Base-by-base conservation (phyloP, 2,329 filamentous ascomycete species). In the Penicillium paneum region DNA sequence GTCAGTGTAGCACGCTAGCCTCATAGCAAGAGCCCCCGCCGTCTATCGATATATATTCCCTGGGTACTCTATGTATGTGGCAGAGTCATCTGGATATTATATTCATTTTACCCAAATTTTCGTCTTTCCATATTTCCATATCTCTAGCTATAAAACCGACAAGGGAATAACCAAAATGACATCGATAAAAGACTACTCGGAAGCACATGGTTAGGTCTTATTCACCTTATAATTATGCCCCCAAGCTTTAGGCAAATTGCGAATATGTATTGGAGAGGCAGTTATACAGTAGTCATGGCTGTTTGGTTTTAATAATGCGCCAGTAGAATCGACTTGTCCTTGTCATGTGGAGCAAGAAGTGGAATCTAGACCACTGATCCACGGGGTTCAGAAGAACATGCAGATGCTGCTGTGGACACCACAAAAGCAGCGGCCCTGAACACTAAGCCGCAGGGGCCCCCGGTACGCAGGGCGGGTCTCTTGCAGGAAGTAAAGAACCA, bases 271-370 rank as follows among this genome's bases (percentile, higher is more conserved):
- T 29, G 42, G 49, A 8, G 19, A 58, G 60, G 57, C 57, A 60
- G 43, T 15, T 32, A 32, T n/a, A n/a, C 21, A 2, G 26, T 8
- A 52, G 39, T 7, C 13, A 40, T 17, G 54, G 59, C 8, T 38
- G 52, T 17, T 50, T 55, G 3, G 52, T 64, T 73, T 76, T 55
- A 67, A 83, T 74, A 71, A 46, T 52, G 10, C 43, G 50, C 17
- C 24, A 44, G 34, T 59, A 58, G 60, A 53, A 47, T 13, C 47
- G 55, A 28, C 57, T 59, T 59, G 11, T 47, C 59, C 3, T 19
- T 61, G 26, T 62, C 21, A 5, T 24, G 21, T 24, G n/a, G 58
- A 61, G 31, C 52, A 49, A 39, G 3, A 58, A 58, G 19, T 46
- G 21, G 59, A 62, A 15, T 58, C 55, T n/a, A 57, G 52, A 38